Evolutionary conservation across 306 rosid species (phyloP), one percentile per base, ranked within the genome.

Genomic region (Sophora flavescens): DNA sequence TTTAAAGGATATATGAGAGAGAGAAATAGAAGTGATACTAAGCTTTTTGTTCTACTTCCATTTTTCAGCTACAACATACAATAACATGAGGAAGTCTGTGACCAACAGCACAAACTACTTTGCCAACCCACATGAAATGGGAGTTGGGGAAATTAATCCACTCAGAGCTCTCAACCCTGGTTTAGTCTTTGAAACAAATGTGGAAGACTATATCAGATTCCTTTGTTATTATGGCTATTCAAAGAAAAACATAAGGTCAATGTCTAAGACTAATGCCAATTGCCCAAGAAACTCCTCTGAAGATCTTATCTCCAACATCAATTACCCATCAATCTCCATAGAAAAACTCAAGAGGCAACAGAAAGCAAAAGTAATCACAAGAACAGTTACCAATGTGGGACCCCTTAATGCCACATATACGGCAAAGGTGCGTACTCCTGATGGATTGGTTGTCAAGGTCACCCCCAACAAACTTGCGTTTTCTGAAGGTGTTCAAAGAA

Each of bases 281-380:
- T 95, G 98, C 71, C 96, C 96, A 8, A 95, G 64, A 58, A 82
- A 79, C 78, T 82, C 91, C 33, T 75, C 48, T 13, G 89, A 86
- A 72, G 89, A 89, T 69, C 95, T 95, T 53, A 90, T 95, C 76
- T 88, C 98, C 42, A 82, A 68, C 70, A 64, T 90, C 64, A 95
- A 95, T 51, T 95, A 95, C 75, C 97, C 98, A n/a, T 92, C 98
- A 36, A 88, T 92, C 78, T 95, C 98, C 6, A 86, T 90, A 32
- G 45, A 78, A 44, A 67, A 74, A 51, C 95, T 95, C 22, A 70
- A 74, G 4, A 78, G 91, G 26, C 72, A 82, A 26, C 82, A 81
- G 18, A 82, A 82, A 35, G 74, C 54, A 33, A 82, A 62, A 73
- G 80, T 84, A 4, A 48, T 95, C 62, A 70, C 80, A 75, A 90